Evolutionary conservation across 2,329 filamentous ascomycete genomes (phyloP), one percentile per base, ranked within the genome.

Genomic region (Neofusicoccum umdonicola): DNA sequence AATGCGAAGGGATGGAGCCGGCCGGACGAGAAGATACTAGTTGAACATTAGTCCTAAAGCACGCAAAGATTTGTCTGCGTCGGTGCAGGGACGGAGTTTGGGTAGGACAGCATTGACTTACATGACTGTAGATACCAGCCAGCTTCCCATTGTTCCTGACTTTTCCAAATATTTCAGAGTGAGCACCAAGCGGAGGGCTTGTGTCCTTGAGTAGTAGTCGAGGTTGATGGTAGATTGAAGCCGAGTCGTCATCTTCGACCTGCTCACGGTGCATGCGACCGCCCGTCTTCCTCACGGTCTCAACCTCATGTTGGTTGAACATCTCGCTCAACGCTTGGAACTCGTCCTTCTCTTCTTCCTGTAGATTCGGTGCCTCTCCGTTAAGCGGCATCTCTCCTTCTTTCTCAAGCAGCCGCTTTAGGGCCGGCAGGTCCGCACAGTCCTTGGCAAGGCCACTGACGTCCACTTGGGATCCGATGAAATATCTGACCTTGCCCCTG

Each of bases 401-500:
- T 57, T 74, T 69, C 22, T 71, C 69, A 2, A 84, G 75, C 34
- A 89, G 78, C 8, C 78, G 78, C 60, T 81, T 80, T 15, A 91
- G 78, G 0, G 87, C 87, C 9, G 89, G 86, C 47, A 92, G 82
- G 19, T 88, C 88, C 1, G 85, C 83, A 67, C 83, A 86, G 48
- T 90, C 86, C 70, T 88, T 89, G 17, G 87, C 86, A 0, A 92
- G 80, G 3, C 88, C 87, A 1, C 87, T 89, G 5, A 92, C 83
- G 67, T 92, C 90, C 34, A 92, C 85, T 72, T 92, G 89, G 0
- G 89, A 89, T 27, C 90, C 90, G 63, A 92, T 86, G 70, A 87
- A 87, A 72, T 92, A 92, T 34, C 89, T 83, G 1, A 90, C 82
- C 0, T 81, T 80, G 2, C 90, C 90, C 17, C 85, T 83, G 50